Base-by-base conservation (phyloP, 169 alveolate genomes). In the Cryptosporidium canis region DNA sequence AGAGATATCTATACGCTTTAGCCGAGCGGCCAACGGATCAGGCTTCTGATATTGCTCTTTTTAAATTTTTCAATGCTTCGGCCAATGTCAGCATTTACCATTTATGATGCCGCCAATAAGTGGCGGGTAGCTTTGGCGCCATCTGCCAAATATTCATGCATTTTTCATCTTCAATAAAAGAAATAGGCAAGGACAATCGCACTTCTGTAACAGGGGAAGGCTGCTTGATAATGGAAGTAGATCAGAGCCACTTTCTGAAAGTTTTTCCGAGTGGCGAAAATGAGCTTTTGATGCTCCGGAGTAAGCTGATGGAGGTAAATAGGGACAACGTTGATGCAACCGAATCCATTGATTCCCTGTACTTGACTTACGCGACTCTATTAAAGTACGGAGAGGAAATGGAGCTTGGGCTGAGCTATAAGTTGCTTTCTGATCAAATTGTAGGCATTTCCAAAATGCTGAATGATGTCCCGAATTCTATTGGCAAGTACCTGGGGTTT, bases 351-450 rank as follows among this genome's bases (percentile, higher is more conserved):
- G 72, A 77, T 43, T 41, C 43, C 4, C 14, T 77, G n/a, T 77
- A 77, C 61, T 39, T 55, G 1, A 61, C 72, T 8, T 56, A 77
- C 27, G 27, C 29, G 11, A 27, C 61, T 2, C 58, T 77, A 7
- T 18, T 58, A 27, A n/a, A 21, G 2, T 41, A 61, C 21, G 33
- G 51, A 14, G 11, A 55, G 5, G 72, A 77, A 21, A 18, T 43
- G 48, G 45, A 77, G 31, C 33, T 77, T 21, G 33, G 48, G 4
- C 6, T 56, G 64, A 43, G 64, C 27, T 58, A 58, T 24, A 41
- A n/a, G 43, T 12, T 77, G 31, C 37, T 77, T 29, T 58, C 87
- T 37, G 72, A 77, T 43, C 35, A 58, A 58, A 55, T 77, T 39
- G 64, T 61, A 3, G 72, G 33, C 27, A 55, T 77, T 56, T 55